Evolutionary conservation across 106 monocot genomes (phyloP).

Genomic region (Dendrobium chrysotoxum): DNA sequence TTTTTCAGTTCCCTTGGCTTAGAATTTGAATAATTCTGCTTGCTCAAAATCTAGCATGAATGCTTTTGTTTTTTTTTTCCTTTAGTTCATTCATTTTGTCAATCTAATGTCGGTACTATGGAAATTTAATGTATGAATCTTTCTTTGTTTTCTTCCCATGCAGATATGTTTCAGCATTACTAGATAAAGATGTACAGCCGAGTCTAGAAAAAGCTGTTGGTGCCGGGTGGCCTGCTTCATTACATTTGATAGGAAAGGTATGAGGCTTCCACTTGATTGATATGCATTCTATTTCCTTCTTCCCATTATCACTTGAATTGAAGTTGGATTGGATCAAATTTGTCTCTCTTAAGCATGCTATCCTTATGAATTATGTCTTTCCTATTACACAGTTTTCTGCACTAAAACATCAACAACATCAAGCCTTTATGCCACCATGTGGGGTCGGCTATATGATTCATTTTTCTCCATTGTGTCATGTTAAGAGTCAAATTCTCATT

Average conservation of each 20-base stretch:
- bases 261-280: background rate
- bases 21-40: background rate
- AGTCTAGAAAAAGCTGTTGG: conserved; percentile 63
- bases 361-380: background rate
- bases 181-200: conserved; percentile 54
- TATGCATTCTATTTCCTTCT: background rate
- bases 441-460: too few relatives aligned
- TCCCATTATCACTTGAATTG: background rate
- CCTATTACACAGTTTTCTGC: background rate
- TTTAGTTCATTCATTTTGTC: background rate
- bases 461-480: too few relatives aligned
- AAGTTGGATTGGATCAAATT: background rate
- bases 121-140: background rate
- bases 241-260: conserved; percentile 97
- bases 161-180: conserved; percentile 92
- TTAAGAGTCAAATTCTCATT: too few relatives aligned
- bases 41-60: background rate
- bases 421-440: too few relatives aligned
- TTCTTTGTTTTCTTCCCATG: background rate
- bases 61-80: background rate
- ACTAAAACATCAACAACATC: too few relatives aligned
- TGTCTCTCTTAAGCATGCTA: background rate
- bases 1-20: background rate
- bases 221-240: conserved; percentile 91
- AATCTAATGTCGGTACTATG: background rate